These are phyloP conservation scores for Debaryomycetaceae sp. DNA, from an alignment of 1,139 yeast species.

Conservation along the genomic window DNA sequence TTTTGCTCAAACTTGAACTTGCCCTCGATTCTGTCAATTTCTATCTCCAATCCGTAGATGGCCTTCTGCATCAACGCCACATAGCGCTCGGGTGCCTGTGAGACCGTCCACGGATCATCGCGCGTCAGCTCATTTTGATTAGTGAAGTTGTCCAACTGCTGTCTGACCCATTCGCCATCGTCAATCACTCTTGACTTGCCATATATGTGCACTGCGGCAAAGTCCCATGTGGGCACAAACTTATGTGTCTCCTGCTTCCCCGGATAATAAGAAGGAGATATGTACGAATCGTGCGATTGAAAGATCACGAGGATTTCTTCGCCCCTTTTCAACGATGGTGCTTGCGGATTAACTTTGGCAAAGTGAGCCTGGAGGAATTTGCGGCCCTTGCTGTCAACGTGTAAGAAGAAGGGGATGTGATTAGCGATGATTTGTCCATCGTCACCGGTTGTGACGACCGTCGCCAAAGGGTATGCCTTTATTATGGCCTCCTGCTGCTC, in stretches of 20 bases:
- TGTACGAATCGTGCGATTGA: constrained; percentile 51
- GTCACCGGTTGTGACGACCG: constrained; percentile 40
- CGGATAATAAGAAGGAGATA: constrained; percentile 60
- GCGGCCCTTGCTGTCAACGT: constrained; percentile 34
- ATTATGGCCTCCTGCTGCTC: constrained; percentile 40
- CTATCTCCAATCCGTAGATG: constrained; percentile 59
- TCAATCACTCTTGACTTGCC: constrained; percentile 50
- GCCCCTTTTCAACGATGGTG: constrained; percentile 37
- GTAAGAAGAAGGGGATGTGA: constrained; percentile 54
- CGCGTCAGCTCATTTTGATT: constrained; percentile 44
- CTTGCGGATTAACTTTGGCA: constrained; percentile 52
- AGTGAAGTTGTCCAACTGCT: constrained; percentile 44
- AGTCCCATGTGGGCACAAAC: constrained; percentile 73
- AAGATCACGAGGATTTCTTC: constrained; percentile 50
- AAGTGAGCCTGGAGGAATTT: constrained; percentile 51
- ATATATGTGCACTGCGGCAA: constrained; percentile 55
- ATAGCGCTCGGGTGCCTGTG: constrained; percentile 56
- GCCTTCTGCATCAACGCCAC: constrained; percentile 43
- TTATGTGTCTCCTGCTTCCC: constrained; percentile 56
- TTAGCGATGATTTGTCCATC: constrained; percentile 42
- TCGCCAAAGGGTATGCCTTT: constrained; percentile 47
- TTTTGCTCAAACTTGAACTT: constrained; percentile 64
- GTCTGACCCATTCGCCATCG: constrained; percentile 43
- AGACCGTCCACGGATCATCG: constrained; percentile 49
- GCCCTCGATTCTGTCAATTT: constrained; percentile 45